Conservation (phyloP, 441 rosid genomes). For the Capsella rubella region DNA sequence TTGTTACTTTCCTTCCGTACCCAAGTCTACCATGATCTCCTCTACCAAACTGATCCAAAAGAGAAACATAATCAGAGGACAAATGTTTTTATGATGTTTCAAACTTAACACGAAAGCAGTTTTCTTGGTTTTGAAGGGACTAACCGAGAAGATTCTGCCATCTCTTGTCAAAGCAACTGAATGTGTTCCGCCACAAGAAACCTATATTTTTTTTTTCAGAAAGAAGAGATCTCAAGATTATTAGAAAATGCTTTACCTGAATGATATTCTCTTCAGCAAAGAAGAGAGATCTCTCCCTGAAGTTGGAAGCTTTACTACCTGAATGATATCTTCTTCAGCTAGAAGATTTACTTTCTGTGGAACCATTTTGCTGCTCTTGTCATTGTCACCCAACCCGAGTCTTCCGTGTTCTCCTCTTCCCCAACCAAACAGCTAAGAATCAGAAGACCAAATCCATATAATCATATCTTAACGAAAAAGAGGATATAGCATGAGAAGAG, state of each 20-base stretch:
- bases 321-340: conserved; percentile 80
- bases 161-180: conserved; percentile 90
- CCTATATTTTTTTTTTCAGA: conserved; percentile 45
- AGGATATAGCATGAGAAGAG: conserved; percentile 1
- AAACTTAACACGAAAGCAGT: not conserved
- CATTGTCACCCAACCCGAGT: conserved; percentile 97
- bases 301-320: conserved; percentile 51
- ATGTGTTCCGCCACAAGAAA: conserved; percentile 98
- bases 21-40: conserved; percentile 99
- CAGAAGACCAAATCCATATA: conserved; percentile 14
- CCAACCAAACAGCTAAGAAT: conserved; percentile 88
- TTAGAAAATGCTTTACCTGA: conserved; percentile 9
- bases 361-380: conserved; percentile 98
- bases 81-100: not conserved
- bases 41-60: conserved; percentile 79
- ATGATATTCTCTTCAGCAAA: not conserved
- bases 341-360: conserved; percentile 90
- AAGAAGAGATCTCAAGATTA: conserved; percentile 32
- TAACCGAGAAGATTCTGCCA: conserved; percentile 90
- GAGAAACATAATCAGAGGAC: conserved; percentile 21
- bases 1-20: conserved; percentile 85
- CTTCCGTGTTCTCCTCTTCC: conserved; percentile 99
- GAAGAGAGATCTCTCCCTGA: not conserved
- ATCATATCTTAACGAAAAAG: not conserved
- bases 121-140: conserved; percentile 37